A percentile compares a stretch with the other conserved stretches of the same genome.
Evolutionary conservation across 176 grass and related monocot genomes (phyloP).

Genomic region (Otatea glauca): DNA sequence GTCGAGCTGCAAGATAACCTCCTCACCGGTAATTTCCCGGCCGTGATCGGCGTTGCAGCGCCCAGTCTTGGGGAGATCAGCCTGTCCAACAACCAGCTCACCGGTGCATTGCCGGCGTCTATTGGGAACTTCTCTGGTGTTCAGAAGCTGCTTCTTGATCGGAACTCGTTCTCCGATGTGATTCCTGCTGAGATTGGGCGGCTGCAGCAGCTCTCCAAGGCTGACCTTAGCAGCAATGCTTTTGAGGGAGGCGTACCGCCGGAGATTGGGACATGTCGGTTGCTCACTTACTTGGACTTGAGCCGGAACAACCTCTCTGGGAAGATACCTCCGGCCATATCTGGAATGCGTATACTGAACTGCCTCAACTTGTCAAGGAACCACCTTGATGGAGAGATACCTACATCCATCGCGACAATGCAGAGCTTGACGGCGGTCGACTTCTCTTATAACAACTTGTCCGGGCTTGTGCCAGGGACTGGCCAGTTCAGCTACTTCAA

Average conservation of each 20-base stretch:
- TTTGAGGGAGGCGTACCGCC: slow-evolving; percentile 72
- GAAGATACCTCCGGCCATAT: slow-evolving; percentile 73
- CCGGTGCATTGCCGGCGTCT: slow-evolving; percentile 63
- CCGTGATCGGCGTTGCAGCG: slow-evolving; percentile 40
- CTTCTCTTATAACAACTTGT: slow-evolving; percentile 79
- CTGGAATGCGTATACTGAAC: slow-evolving; percentile 90
- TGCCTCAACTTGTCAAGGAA: slow-evolving; percentile 94
- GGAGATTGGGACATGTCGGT: slow-evolving; percentile 78
- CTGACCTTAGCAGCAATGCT: slow-evolving; percentile 79
- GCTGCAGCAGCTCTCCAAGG: slow-evolving; percentile 88
- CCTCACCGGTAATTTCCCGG: slow-evolving; percentile 73
- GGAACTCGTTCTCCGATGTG: slow-evolving; percentile 64
- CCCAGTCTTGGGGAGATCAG: slow-evolving; percentile 83
- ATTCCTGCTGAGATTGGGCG: slow-evolving; percentile 79
- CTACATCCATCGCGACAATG: slow-evolving; percentile 79
- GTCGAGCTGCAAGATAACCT: slow-evolving; percentile 96
- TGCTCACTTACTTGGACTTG: slow-evolving; percentile 87
- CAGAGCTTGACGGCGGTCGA: slow-evolving; percentile 77
- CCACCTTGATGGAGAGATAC: slow-evolving; percentile 86
- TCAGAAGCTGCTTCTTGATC: slow-evolving; percentile 93
- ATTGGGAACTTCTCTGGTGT: slow-evolving; percentile 86
- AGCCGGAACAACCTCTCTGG: slow-evolving; percentile 81
- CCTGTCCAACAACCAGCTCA: slow-evolving; percentile 88
- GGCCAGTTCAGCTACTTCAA: slow-evolving; percentile 99
- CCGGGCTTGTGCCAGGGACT: slow-evolving; percentile 77